A percentile compares a stretch with the other conserved stretches of the same genome.
Evolutionary conservation across 2,329 filamentous ascomycete genomes (phyloP).

Genomic region (Fusarium floridanum): DNA sequence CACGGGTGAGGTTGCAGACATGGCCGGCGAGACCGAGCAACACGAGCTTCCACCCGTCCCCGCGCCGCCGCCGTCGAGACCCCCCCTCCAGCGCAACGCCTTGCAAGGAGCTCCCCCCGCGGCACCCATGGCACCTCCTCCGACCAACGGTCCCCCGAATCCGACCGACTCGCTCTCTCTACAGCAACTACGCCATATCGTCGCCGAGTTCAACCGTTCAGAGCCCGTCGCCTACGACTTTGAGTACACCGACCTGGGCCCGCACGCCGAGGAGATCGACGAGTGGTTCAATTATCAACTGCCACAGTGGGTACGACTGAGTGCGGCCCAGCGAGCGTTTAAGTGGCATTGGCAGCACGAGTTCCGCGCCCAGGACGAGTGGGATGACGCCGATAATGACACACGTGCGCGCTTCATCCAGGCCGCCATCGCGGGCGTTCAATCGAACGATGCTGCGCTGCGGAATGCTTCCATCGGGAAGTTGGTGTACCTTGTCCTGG

Average conservation of each 20-base stretch:
- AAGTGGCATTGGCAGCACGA: conserved; percentile 79
- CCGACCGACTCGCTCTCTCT: conserved; percentile 80
- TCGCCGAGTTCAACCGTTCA: conserved; percentile 77
- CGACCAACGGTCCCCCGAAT: conserved; percentile 50
- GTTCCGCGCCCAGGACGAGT: conserved; percentile 59
- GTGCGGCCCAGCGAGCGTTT: conserved; percentile 81
- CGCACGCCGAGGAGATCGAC: conserved; percentile 89
- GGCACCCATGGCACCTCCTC: conserved; percentile 49
- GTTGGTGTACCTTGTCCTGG: conserved; percentile 73
- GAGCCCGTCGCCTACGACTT: conserved; percentile 88
- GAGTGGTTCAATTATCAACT: conserved; percentile 98
- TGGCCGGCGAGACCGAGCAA: conserved; percentile 52
- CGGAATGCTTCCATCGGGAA: conserved; percentile 68
- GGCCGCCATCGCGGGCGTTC: conserved; percentile 60
- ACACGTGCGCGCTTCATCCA: conserved; percentile 69
- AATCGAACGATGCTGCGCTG: conserved; percentile 61
- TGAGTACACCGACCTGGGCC: conserved; percentile 78
- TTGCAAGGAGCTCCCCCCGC: conserved; percentile 43
- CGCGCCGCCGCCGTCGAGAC: conserved; percentile 46
- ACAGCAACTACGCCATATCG: conserved; percentile 78
- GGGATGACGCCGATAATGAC: conserved; percentile 74
- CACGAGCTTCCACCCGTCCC: conserved; percentile 54
- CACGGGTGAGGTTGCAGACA: conserved; percentile 53
- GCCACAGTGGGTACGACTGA: conserved; percentile 84
- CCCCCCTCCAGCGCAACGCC: conserved; percentile 47